A percentile compares a stretch with the other conserved stretches of the same genome.
Conservation (phyloP, 116 monocot species). For the Zostera marina region DNA sequence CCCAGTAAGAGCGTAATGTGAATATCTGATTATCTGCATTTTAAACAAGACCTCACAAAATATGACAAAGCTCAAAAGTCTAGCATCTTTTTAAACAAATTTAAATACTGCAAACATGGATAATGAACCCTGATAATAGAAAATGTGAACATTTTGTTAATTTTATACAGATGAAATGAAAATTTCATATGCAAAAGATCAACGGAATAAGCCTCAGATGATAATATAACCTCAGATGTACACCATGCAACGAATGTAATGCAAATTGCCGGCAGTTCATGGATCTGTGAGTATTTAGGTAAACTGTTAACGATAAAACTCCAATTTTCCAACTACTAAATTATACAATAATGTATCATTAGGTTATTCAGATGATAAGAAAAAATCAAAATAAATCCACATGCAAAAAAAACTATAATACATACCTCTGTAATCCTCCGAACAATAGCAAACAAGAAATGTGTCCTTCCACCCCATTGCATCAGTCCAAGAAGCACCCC, state of each 20-base stretch:
- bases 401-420: too few relatives aligned
- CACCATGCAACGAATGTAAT: slow-evolving; percentile 73
- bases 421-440: slow-evolving; percentile 55
- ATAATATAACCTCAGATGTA: slow-evolving; percentile 52
- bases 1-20: slow-evolving; percentile 55
- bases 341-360: too few relatives aligned
- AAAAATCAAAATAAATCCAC: too few relatives aligned
- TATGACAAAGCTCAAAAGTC: not conserved
- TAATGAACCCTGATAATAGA: too few relatives aligned
- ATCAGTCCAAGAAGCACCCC: slow-evolving; percentile 36
- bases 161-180: too few relatives aligned
- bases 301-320: too few relatives aligned
- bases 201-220: too few relatives aligned
- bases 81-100: too few relatives aligned
- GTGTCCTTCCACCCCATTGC: slow-evolving; percentile 94
- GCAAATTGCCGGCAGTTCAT: slow-evolving; percentile 53
- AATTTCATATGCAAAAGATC: not conserved
- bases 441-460: slow-evolving; percentile 81
- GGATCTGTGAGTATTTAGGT: slow-evolving; percentile 32
- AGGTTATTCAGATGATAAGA: too few relatives aligned
- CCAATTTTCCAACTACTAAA: too few relatives aligned
- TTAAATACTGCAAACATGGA: too few relatives aligned
- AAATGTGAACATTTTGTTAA: too few relatives aligned
- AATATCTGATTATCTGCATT: slow-evolving; percentile 64
- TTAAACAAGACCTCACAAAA: not conserved